Conservation (phyloP, 2,329 filamentous ascomycete species). For the Phoma herbarum region DNA sequence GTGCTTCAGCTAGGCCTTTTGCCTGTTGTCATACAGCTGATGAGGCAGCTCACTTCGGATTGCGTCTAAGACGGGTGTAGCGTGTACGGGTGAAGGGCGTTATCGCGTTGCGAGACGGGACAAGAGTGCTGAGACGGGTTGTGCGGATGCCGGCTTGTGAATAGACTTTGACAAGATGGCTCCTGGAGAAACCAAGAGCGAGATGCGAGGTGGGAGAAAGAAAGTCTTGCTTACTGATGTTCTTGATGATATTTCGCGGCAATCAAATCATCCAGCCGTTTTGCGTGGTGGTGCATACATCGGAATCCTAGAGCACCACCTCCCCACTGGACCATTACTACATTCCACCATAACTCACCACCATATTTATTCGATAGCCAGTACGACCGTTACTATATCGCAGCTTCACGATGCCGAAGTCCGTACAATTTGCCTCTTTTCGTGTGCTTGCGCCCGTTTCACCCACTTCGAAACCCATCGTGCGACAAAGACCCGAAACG, state of each 20-base stretch:
- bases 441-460: slow-evolving; percentile 13
- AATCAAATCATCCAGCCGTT: neutral
- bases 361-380: neutral
- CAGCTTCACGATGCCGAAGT: neutral
- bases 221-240: neutral
- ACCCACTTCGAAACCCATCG: slow-evolving; percentile 19
- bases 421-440: neutral
- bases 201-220: too few species aligned
- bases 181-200: neutral
- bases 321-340: neutral
- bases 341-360: neutral
- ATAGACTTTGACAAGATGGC: neutral
- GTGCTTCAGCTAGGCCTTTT: slow-evolving; percentile 3
- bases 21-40: neutral
- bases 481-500: slow-evolving; percentile 22
- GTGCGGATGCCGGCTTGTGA: slow-evolving; percentile 2
- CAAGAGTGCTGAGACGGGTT: slow-evolving; percentile 11
- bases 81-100: neutral
- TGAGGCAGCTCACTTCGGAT: slow-evolving; percentile 6
- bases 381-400: neutral
- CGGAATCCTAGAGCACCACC: neutral
- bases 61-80: neutral
- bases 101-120: slow-evolving; percentile 7
- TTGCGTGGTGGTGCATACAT: neutral
- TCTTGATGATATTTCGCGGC: neutral